Base-by-base conservation (phyloP, 225 moss, liverwort and hornwort genomes). In the Takakia lepidozioides region DNA sequence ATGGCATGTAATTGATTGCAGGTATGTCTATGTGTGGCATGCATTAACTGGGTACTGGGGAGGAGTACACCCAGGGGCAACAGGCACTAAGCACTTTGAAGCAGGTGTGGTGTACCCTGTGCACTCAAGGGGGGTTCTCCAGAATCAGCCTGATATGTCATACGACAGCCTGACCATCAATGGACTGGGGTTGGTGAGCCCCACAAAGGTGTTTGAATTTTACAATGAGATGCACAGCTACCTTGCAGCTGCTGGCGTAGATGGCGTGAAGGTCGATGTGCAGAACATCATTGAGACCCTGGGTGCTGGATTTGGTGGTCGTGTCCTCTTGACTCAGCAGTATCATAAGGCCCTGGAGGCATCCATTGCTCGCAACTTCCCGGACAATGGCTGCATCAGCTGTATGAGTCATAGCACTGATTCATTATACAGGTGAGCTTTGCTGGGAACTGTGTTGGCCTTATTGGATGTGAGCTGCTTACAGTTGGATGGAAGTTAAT, bases 321-420 rank as follows among this genome's bases (percentile, higher is more conserved):
- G 98, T 2, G 91, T 98, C 28, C 67, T 84, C 46, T 72, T 98
- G 14, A 85, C 74, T 29, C 81, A 78, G 71, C 73, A 83, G 63
- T 85, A 78, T 18, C 80, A 80, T 41, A 49, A 61, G 61, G 91
- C 98, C 13, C 50, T 98, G 17, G 91, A 98, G 65, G 81, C 85
- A 19, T 98, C 98, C 16, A 58, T 98, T 8, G 82, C 85, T 37
- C 71, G 24, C 5, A 98, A 91, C 46, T 98, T 98, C 51, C 76
- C 78, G 0, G 91, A 75, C 37, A 98, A 98, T 43, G 98, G 87
- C 20, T 98, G 98, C 74, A 91, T 98, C 63, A 87, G 91, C 32
- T 98, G 91, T 65, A 98, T 98, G 98, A 82, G 91, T 47, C 98
- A 88, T 43, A 98, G 84, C 48, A 91, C 87, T 22, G 98, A 98